Percentiles rank a stretch among this genome's conserved stretches.
These are phyloP conservation scores for Penicillium parvum DNA, from an alignment of 495 filamentous ascomycete species.

Conservation along the genomic window DNA sequence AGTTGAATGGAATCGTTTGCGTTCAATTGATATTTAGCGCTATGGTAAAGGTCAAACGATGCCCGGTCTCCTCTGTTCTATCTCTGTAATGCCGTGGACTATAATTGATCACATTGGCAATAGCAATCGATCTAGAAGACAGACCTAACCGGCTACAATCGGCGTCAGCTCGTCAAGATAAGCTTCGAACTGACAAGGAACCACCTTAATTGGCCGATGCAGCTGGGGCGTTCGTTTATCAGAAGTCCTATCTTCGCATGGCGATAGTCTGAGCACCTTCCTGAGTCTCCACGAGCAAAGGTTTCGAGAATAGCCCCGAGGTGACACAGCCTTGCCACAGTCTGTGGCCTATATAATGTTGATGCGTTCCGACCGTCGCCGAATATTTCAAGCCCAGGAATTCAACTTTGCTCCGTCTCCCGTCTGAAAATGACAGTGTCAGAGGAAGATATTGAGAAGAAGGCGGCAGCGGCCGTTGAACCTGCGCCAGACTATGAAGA, in stretches of 20 bases:
- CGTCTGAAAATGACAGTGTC: slow-evolving; percentile 15
- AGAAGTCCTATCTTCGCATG: background rate
- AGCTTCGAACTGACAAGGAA: background rate
- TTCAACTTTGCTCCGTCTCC: too few species aligned
- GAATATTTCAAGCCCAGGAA: too few species aligned
- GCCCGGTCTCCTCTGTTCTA: too few species aligned
- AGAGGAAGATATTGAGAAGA: slow-evolving; percentile 20
- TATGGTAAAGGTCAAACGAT: too few species aligned
- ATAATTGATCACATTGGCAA: too few species aligned
- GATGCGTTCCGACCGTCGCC: background rate
- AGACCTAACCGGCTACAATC: background rate
- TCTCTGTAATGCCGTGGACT: too few species aligned
- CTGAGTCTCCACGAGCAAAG: too few species aligned
- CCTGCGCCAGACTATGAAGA: slow-evolving; percentile 9
- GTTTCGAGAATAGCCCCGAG: background rate
- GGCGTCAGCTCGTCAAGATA: background rate
- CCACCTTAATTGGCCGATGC: background rate
- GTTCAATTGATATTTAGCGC: too few species aligned
- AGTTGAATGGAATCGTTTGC: too few species aligned
- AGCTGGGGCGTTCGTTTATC: background rate
- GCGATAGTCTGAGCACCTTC: background rate
- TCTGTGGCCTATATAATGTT: slow-evolving; percentile 9
- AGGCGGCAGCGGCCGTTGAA: slow-evolving; percentile 4
- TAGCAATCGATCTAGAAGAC: too few species aligned
- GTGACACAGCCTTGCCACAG: too few species aligned